Conservation (phyloP, 2,329 filamentous ascomycete species). For the Sclerotinia sclerotiorum region DNA sequence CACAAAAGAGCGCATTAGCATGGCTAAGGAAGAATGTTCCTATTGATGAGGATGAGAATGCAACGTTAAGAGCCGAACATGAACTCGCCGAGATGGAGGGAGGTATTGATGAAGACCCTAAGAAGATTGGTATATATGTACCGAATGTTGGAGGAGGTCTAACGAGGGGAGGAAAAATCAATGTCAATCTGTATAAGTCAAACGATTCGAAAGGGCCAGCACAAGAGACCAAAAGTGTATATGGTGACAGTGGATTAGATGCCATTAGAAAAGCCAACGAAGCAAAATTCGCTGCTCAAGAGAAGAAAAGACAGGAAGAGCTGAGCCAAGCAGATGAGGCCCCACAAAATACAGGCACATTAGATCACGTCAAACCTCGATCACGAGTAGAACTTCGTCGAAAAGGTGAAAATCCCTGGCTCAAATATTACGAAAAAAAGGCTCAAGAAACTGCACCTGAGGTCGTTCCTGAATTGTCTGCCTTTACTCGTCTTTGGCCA, state of each 20-base stretch:
- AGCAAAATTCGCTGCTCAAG: slow-evolving; percentile 47
- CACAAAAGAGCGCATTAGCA: slow-evolving; percentile 50
- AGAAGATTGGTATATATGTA: slow-evolving; percentile 37
- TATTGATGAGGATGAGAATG: slow-evolving; percentile 61
- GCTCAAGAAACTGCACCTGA: slow-evolving; percentile 52
- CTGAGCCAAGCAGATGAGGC: slow-evolving; percentile 45
- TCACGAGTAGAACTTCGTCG: slow-evolving; percentile 36
- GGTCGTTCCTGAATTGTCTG: slow-evolving; percentile 52
- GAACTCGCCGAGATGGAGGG: slow-evolving; percentile 56
- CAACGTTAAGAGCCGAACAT: slow-evolving; percentile 61
- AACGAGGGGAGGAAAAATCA: slow-evolving; percentile 9
- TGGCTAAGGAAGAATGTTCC: slow-evolving; percentile 56
- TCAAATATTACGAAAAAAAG: slow-evolving; percentile 42
- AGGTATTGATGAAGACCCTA: slow-evolving; percentile 37
- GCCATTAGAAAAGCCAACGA: slow-evolving; percentile 55
- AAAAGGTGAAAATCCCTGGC: slow-evolving; percentile 34
- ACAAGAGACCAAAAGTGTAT: slow-evolving; percentile 46
- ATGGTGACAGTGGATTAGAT: slow-evolving; percentile 59
- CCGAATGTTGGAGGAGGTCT: slow-evolving; percentile 31
- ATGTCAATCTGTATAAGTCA: slow-evolving; percentile 14
- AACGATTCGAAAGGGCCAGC: not conserved
- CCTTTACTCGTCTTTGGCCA: slow-evolving; percentile 57
- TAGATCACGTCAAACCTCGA: slow-evolving; percentile 29
- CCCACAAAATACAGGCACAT: slow-evolving; percentile 34
- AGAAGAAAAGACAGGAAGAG: slow-evolving; percentile 45